Percentiles rank a stretch among this genome's conserved stretches.
These are phyloP conservation scores for Botrytis elliptica DNA, from an alignment of 2,329 filamentous ascomycete species.

Conservation along the genomic window DNA sequence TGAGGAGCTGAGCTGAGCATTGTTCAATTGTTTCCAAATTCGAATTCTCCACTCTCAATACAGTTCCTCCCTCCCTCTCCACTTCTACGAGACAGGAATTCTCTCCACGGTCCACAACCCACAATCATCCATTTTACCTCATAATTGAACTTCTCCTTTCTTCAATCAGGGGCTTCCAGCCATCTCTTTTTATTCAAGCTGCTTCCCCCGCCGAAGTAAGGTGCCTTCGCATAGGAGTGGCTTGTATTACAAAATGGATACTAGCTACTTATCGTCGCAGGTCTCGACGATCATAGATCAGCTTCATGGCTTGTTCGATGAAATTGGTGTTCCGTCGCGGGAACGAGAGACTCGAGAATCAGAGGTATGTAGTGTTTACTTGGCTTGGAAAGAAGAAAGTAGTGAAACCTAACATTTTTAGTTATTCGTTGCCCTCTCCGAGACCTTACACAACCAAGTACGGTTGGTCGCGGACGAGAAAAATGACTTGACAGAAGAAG, in stretches of 20 bases:
- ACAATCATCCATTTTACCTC: constrained; percentile 11
- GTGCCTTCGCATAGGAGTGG: constrained; percentile 8
- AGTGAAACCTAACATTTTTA: constrained; percentile 42
- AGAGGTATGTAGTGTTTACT: constrained; percentile 60
- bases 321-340: constrained; percentile 92
- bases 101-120: constrained; percentile 12
- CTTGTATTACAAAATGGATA: constrained; percentile 63
- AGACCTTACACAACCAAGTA: constrained; percentile 88
- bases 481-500: constrained; percentile 85
- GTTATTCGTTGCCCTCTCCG: constrained; percentile 89
- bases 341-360: constrained; percentile 87
- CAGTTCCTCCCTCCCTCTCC: not conserved
- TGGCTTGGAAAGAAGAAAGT: not conserved
- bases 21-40: constrained; percentile 13
- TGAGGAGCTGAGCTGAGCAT: not conserved
- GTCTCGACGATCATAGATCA: constrained; percentile 92
- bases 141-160: constrained; percentile 14
- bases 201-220: constrained; percentile 3
- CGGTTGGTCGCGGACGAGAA: constrained; percentile 84
- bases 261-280: constrained; percentile 89
- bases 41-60: constrained; percentile 13
- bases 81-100: constrained; percentile 6
- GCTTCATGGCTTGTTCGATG: constrained; percentile 92
- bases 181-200: constrained; percentile 6
- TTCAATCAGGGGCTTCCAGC: constrained; percentile 9